Percentiles rank a stretch among this genome's conserved stretches.
phyloP scores from a whole-genome alignment of 805 yeast genomes.

The Clavispora phyllophila region DNA sequence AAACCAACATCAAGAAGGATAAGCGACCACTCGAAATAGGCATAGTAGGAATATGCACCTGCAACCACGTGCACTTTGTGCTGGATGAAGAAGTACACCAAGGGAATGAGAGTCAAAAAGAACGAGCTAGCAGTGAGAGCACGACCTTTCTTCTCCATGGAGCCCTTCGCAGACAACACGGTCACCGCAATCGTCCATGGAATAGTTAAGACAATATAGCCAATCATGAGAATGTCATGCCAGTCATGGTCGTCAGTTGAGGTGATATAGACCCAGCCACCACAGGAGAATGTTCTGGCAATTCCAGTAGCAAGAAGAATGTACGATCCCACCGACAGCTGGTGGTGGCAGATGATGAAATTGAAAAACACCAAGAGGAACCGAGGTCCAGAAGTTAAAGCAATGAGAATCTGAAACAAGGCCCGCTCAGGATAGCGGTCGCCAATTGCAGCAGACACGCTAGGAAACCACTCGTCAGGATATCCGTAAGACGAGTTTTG shows the following conservation, averaged over 20 bases:
- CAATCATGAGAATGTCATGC: slow-evolving; percentile 93
- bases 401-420: slow-evolving; percentile 84
- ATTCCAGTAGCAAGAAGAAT: slow-evolving; percentile 59
- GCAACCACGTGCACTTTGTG: slow-evolving; percentile 83
- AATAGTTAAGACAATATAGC: slow-evolving; percentile 79
- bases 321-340: slow-evolving; percentile 31
- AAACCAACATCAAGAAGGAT: slow-evolving; percentile 79
- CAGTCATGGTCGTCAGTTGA: slow-evolving; percentile 95
- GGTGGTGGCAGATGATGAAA: slow-evolving; percentile 42
- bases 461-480: slow-evolving; percentile 98
- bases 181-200: slow-evolving; percentile 82
- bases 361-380: slow-evolving; percentile 57
- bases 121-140: slow-evolving; percentile 53
- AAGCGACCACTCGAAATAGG: slow-evolving; percentile 91
- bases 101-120: slow-evolving; percentile 70
- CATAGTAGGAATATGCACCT: slow-evolving; percentile 95
- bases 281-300: slow-evolving; percentile 89
- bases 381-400: slow-evolving; percentile 90
- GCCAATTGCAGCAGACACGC: slow-evolving; percentile 95
- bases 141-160: slow-evolving; percentile 48
- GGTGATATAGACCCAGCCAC: slow-evolving; percentile 98
- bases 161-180: slow-evolving; percentile 39
- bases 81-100: slow-evolving; percentile 84
- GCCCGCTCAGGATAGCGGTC: slow-evolving; percentile 96
- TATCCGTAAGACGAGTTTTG: slow-evolving; percentile 81